phyloP scores from a whole-genome alignment of 1,284 basidiomycete species.

The Sutorius eximius region DNA sequence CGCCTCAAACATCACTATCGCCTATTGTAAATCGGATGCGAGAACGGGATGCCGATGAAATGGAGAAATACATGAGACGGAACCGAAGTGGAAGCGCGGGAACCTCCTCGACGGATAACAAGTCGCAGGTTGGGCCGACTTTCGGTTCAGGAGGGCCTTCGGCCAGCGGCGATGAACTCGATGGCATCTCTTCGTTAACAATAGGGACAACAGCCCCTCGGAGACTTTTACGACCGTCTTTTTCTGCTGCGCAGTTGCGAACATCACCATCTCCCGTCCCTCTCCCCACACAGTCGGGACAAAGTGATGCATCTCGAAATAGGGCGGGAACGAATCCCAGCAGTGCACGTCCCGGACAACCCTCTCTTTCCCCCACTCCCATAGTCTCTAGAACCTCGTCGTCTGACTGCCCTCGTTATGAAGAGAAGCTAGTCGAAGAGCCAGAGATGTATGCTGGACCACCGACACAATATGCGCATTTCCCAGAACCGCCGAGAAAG shows the following conservation, averaged over 20 bases:
- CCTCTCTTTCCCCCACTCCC: conserved; percentile 38
- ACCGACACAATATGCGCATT: conserved; percentile 65
- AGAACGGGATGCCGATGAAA: conserved; percentile 78
- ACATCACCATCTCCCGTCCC: conserved; percentile 43
- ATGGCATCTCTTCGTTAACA: conserved; percentile 45
- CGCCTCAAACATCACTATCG: conserved; percentile 49
- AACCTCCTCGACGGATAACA: conserved; percentile 68
- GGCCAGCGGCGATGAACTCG: conserved; percentile 53
- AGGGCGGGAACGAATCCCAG: conserved; percentile 69
- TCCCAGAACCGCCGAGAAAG: conserved; percentile 61
- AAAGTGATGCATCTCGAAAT: conserved; percentile 49
- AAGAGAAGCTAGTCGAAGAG: conserved; percentile 44
- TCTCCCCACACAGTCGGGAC: conserved; percentile 35
- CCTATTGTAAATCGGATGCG: conserved; percentile 75
- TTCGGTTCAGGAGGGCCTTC: conserved; percentile 51
- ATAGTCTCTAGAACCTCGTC: conserved; percentile 52
- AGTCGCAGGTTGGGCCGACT: conserved; percentile 52
- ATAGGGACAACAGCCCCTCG: conserved; percentile 59
- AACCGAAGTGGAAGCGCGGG: conserved; percentile 76
- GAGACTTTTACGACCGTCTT: conserved; percentile 62
- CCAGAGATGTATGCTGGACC: conserved; percentile 57
- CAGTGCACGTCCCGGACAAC: conserved; percentile 38
- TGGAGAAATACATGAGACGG: conserved; percentile 77
- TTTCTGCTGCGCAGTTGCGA: conserved; percentile 73
- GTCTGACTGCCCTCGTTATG: conserved; percentile 42